These are phyloP conservation scores for Xylaria longipes DNA, from an alignment of 495 filamentous ascomycete genomes.

Conservation along the genomic window DNA sequence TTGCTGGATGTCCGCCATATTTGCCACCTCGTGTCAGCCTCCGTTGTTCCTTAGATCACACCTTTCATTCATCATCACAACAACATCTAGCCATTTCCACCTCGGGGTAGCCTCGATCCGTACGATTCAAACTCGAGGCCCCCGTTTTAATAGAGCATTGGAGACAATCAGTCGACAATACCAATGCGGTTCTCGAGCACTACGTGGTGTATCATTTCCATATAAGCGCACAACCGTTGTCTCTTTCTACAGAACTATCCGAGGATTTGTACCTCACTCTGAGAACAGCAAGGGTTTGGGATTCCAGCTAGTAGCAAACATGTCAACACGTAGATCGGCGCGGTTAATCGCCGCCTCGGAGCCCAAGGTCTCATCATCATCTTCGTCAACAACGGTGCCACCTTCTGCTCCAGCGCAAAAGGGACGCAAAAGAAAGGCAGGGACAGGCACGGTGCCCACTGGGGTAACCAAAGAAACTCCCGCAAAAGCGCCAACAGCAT, in stretches of 20 bases:
- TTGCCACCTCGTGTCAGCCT: constrained; percentile 1
- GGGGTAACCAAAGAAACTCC: not conserved
- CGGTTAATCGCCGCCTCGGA: constrained; percentile 57
- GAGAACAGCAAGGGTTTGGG: not conserved
- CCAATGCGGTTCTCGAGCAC: not conserved
- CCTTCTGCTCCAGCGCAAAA: constrained; percentile 28
- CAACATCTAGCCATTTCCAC: not conserved
- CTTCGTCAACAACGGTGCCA: constrained; percentile 27
- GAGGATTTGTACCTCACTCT: not conserved
- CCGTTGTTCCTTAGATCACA: constrained; percentile 1
- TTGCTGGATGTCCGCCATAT: not conserved
- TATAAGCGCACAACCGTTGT: not conserved
- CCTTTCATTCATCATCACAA: not conserved
- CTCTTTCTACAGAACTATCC: not conserved
- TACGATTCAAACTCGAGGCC: not conserved
- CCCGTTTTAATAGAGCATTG: not conserved
- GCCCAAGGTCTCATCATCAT: constrained; percentile 21
- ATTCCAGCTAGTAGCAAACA: constrained; percentile 24
- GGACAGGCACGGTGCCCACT: constrained; percentile 12
- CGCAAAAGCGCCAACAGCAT: constrained; percentile 38
- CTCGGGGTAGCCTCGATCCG: not conserved
- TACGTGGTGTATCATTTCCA: constrained; percentile 2
- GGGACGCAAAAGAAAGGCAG: constrained; percentile 45
- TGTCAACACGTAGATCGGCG: constrained; percentile 66
- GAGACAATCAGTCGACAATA: not conserved